Evolutionary conservation across 441 rosid genomes (phyloP).

Genomic region (Dalechampia spathulata): DNA sequence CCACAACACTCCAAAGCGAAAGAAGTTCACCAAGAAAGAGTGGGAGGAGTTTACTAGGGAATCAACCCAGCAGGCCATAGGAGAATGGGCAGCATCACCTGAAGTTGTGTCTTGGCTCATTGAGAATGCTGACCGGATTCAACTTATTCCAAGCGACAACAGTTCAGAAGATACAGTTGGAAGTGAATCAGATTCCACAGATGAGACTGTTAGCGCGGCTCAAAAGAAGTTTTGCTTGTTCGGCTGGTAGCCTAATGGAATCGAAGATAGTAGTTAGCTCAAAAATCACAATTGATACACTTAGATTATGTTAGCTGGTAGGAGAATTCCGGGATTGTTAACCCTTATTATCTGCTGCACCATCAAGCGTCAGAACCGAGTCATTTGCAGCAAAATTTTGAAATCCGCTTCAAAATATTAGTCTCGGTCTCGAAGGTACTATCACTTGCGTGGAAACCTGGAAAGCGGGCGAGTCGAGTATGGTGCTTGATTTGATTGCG

Average conservation of each 20-base stretch:
- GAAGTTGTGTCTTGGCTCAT: conserved; percentile 69
- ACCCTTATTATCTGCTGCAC: not conserved
- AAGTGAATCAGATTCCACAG: conserved; percentile 65
- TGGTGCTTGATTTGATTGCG: too few species aligned
- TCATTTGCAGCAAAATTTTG: not conserved
- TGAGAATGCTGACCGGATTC: conserved; percentile 61
- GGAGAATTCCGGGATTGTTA: conserved; percentile 10
- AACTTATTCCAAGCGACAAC: conserved; percentile 41
- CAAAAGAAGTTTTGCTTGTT: conserved; percentile 29
- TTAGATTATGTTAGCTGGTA: conserved; percentile 4
- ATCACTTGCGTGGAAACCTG: too few species aligned
- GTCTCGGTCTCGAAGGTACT: too few species aligned
- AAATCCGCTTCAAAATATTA: not conserved
- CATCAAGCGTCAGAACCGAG: not conserved
- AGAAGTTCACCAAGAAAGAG: conserved; percentile 57
- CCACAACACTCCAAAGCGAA: conserved; percentile 49
- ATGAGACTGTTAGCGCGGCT: conserved; percentile 30
- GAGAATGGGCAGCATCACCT: conserved; percentile 68
- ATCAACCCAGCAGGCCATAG: conserved; percentile 73
- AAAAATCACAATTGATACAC: not conserved
- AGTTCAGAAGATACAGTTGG: conserved; percentile 44
- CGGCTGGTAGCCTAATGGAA: conserved; percentile 24
- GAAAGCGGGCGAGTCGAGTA: too few species aligned
- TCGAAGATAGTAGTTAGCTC: not conserved
- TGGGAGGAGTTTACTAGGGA: conserved; percentile 73